These are phyloP conservation scores for Auriscalpium orientale DNA, from an alignment of 768 basidiomycete species.

Conservation along the genomic window DNA sequence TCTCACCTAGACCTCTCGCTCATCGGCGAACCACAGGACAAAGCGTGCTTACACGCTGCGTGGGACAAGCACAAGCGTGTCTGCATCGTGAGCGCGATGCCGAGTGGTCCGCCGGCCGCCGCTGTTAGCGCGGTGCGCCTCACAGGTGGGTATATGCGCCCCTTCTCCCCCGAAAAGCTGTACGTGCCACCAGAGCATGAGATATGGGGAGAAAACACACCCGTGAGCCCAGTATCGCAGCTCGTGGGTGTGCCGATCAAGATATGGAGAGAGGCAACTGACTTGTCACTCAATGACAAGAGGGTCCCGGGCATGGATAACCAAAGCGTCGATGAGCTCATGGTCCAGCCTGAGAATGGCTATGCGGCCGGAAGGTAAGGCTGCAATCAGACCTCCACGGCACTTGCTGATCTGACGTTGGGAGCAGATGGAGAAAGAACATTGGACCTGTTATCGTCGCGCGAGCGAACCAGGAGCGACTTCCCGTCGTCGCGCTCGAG, in stretches of 20 bases:
- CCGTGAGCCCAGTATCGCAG: neutral
- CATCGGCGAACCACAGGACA: no score
- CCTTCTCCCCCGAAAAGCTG: neutral
- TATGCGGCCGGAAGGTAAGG: conserved; percentile 1
- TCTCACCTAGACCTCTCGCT: no score
- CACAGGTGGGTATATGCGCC: neutral
- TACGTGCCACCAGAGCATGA: neutral
- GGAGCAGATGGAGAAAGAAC: conserved; percentile 3
- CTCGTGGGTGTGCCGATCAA: neutral
- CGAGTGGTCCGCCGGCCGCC: neutral
- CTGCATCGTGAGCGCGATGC: neutral
- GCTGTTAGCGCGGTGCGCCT: neutral
- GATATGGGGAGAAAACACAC: neutral
- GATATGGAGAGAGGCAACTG: neutral
- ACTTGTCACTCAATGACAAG: neutral
- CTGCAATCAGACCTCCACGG: no score
- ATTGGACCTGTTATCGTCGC: neutral
- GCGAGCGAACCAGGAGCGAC: conserved; percentile 7
- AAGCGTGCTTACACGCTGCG: neutral
- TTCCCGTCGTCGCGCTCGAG: neutral
- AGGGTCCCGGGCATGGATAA: neutral
- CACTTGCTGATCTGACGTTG: no score
- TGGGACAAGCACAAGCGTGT: neutral
- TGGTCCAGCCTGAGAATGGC: conserved; percentile 7
- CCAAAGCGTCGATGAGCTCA: conserved; percentile 5